phyloP scores from a whole-genome alignment of 2,329 filamentous ascomycete species.

The Verticillium nonalfalfae region DNA sequence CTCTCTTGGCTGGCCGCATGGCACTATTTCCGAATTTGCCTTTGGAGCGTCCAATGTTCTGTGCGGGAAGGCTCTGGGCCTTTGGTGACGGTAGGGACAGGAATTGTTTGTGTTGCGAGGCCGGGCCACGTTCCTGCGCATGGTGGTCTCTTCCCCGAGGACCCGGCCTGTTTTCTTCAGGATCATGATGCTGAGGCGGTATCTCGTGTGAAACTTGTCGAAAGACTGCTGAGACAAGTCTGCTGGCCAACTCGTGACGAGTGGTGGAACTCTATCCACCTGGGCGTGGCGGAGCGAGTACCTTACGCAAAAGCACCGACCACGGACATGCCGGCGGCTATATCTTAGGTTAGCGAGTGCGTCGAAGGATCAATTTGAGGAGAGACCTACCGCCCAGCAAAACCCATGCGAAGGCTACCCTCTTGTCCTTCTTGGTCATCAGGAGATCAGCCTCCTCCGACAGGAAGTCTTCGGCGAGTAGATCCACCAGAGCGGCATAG shows the following conservation, averaged over 20 bases:
- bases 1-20: background rate
- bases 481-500: constrained; percentile 57
- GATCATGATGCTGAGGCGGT: background rate
- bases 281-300: background rate
- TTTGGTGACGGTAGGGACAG: constrained; percentile 1
- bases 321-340: constrained; percentile 38
- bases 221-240: background rate
- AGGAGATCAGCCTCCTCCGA: constrained; percentile 46
- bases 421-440: constrained; percentile 47
- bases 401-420: constrained; percentile 43
- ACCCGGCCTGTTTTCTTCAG: too few species aligned
- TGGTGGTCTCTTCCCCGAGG: background rate
- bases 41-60: background rate
- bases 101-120: constrained; percentile 3
- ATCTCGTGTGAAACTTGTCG: background rate
- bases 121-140: background rate
- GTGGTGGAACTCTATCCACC: background rate
- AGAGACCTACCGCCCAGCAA: constrained; percentile 40
- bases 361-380: background rate
- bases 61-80: background rate
- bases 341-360: constrained; percentile 7
- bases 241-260: background rate
- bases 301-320: constrained; percentile 36
- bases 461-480: constrained; percentile 60
- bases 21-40: background rate